phyloP scores from a whole-genome alignment of 2,329 filamentous ascomycete genomes.

The Paecilomyces dactylethromorphus region DNA sequence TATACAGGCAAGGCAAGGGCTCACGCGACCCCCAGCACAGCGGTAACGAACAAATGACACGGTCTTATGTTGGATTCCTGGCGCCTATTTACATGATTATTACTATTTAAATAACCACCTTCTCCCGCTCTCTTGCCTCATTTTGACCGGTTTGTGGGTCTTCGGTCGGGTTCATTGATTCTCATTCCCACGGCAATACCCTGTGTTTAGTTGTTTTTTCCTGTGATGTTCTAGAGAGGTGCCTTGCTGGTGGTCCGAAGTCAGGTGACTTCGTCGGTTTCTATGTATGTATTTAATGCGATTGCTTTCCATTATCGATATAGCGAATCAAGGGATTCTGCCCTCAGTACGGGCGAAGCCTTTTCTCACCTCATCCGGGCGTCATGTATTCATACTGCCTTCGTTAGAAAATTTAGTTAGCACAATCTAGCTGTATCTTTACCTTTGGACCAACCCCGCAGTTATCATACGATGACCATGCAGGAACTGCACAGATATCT shows the following conservation, averaged over 20 bases:
- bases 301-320: background rate
- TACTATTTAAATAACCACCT: conserved; percentile 4
- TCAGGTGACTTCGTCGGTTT: background rate
- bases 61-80: conserved; percentile 11
- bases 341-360: background rate
- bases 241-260: background rate
- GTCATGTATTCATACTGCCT: no score
- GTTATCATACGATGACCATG: no score
- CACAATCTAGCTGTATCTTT: no score
- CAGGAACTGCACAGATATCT: no score
- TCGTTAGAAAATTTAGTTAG: no score
- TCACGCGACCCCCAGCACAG: conserved; percentile 30
- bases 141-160: conserved; percentile 2
- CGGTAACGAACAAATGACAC: conserved; percentile 26
- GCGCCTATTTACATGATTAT: conserved; percentile 3
- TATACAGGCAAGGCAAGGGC: conserved; percentile 38
- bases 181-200: background rate
- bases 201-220: background rate
- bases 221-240: background rate
- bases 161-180: conserved; percentile 9
- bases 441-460: no score
- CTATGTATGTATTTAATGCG: background rate
- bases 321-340: background rate
- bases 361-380: background rate
- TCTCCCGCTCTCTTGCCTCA: background rate